Evolutionary conservation across 1,139 yeast genomes (phyloP).

Genomic region (Casaregolazyma suthepensis): DNA sequence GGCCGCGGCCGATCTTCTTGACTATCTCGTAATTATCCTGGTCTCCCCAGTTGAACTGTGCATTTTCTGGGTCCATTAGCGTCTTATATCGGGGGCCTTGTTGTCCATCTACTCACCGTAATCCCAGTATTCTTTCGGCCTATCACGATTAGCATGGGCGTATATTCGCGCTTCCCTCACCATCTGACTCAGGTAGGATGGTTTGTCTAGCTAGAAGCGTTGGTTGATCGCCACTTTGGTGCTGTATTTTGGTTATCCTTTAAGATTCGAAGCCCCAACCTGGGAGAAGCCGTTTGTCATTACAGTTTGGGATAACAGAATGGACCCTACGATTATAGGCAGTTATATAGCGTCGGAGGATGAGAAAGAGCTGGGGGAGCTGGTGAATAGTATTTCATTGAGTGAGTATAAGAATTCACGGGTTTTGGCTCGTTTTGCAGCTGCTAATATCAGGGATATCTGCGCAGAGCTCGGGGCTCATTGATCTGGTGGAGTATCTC

Average conservation of each 20-base stretch:
- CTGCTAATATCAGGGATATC: background rate
- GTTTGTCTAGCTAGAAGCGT: conserved; percentile 18
- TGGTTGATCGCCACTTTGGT: background rate
- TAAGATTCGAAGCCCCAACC: background rate
- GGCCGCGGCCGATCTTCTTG: conserved; percentile 85
- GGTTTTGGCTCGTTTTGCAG: background rate
- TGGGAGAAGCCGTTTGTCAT: background rate
- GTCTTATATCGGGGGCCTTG: background rate
- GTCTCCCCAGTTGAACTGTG: conserved; percentile 44
- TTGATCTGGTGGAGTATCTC: conserved; percentile 48
- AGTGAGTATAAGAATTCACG: conserved; percentile 13
- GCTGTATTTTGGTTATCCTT: background rate
- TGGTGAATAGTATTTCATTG: conserved; percentile 30
- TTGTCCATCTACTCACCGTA: conserved; percentile 36
- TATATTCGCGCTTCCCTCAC: conserved; percentile 51
- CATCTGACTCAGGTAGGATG: background rate
- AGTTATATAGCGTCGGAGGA: conserved; percentile 31
- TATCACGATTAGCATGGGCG: conserved; percentile 66
- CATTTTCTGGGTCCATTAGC: conserved; percentile 27
- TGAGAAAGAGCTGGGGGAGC: conserved; percentile 26
- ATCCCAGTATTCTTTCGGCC: conserved; percentile 85
- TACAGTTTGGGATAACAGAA: conserved; percentile 3
- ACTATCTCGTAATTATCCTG: conserved; percentile 77
- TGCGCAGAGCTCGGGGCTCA: conserved; percentile 38
- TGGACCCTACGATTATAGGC: conserved; percentile 17